These are phyloP conservation scores for Phytophthora constricta DNA, from an alignment of 352 stramenopile genomes.

Conservation along the genomic window DNA sequence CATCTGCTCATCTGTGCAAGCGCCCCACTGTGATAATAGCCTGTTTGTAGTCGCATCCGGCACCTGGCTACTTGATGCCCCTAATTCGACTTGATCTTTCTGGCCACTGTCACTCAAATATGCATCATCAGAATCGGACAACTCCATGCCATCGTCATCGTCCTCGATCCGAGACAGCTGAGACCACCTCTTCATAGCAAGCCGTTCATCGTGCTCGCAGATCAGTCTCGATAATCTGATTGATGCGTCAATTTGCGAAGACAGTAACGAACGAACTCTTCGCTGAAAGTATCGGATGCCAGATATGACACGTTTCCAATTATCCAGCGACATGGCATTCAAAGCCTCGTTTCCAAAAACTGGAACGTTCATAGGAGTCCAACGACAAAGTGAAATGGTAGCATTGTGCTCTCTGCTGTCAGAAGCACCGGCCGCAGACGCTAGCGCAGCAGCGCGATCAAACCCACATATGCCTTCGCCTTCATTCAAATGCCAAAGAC, in stretches of 20 bases:
- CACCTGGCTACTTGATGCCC: not conserved
- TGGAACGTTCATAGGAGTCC: conserved; percentile 62
- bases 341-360: conserved; percentile 56
- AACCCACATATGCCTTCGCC: conserved; percentile 72
- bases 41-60: conserved; percentile 21
- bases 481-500: conserved; percentile 81
- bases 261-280: conserved; percentile 39
- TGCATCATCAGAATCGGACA: conserved; percentile 35
- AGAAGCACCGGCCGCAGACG: conserved; percentile 12
- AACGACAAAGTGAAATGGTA: conserved; percentile 72
- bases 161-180: conserved; percentile 28
- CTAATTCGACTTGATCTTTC: conserved; percentile 2
- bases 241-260: conserved; percentile 28
- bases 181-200: conserved; percentile 35
- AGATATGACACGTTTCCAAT: conserved; percentile 41
- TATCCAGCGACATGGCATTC: conserved; percentile 33
- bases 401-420: conserved; percentile 44
- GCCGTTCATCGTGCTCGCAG: conserved; percentile 51
- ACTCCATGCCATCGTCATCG: conserved; percentile 39
- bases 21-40: conserved; percentile 50
- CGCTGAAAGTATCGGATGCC: conserved; percentile 48
- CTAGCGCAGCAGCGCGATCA: conserved; percentile 39
- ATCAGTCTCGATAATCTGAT: conserved; percentile 47
- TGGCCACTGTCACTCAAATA: conserved; percentile 19
- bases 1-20: conserved; percentile 73